Base-by-base conservation (phyloP, 129 eudicot species). In the Dittrichia graveolens region DNA sequence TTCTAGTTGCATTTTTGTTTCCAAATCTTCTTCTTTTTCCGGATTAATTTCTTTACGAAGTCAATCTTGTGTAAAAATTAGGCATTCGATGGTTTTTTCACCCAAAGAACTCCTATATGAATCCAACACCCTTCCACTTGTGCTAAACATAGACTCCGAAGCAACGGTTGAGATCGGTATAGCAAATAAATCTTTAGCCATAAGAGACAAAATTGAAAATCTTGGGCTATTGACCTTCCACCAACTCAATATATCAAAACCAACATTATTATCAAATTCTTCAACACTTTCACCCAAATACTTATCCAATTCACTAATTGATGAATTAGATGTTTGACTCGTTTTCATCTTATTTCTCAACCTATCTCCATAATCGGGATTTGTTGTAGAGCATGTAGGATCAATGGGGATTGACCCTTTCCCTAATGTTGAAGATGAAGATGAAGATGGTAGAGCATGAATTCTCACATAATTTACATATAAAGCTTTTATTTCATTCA, bases 61-160 rank as follows among this genome's bases (percentile, higher is more conserved):
- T 34, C 60, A 54, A n/a, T 54, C 60, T 54, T 54, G 60, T 6
- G 60, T 54, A 54, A 31, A 54, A 54, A 54, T 54, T 14, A 54
- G 37, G 35, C 60, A 41, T 41, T 41, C 44, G 44, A 41, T 41
- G 6, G 44, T 5, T 7, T 5, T 54, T 14, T 54, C 35, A 54
- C 31, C 60, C 6, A 41, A 41, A 6, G 44, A 41, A 41, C 35
- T 54, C 2, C 60, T 54, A 6, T 13, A 6, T 34, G 12, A 54
- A 11, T 6, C 12, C n/a, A n/a, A n/a, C n/a, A n/a, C n/a, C n/a
- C n/a, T n/a, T n/a, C n/a, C n/a, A n/a, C n/a, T n/a, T n/a, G n/a
- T n/a, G n/a, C n/a, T n/a, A n/a, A n/a, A n/a, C n/a, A n/a, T n/a
- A n/a, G n/a, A n/a, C n/a, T n/a, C n/a, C n/a, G n/a, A n/a, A n/a